These are phyloP conservation scores for Malus sieversii DNA, from an alignment of 306 rosid species.

Conservation along the genomic window DNA sequence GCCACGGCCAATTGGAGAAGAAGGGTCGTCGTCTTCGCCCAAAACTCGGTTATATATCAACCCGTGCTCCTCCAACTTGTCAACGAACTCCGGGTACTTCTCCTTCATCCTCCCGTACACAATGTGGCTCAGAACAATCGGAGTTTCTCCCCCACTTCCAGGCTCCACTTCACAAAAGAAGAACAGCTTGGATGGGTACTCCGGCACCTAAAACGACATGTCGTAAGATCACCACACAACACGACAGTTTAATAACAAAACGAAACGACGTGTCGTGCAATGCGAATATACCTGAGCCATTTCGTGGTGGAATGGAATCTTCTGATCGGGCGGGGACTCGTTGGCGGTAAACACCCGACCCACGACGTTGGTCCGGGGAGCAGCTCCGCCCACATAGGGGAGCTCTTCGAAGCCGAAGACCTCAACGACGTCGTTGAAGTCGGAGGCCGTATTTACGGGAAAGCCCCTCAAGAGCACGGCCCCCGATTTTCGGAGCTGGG, in stretches of 20 bases:
- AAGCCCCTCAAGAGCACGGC: constrained; percentile 62
- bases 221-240: background rate
- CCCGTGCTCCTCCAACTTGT: constrained; percentile 57
- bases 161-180: constrained; percentile 92
- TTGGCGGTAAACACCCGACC: constrained; percentile 91
- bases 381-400: constrained; percentile 86
- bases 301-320: constrained; percentile 84
- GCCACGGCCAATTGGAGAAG: constrained; percentile 86
- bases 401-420: constrained; percentile 74
- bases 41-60: constrained; percentile 61
- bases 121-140: constrained; percentile 72
- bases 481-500: constrained; percentile 51
- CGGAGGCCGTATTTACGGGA: constrained; percentile 49
- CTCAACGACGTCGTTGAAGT: constrained; percentile 76
- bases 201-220: constrained; percentile 45
- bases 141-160: constrained; percentile 77
- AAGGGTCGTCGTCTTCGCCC: constrained; percentile 69
- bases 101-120: constrained; percentile 66
- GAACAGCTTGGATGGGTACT: constrained; percentile 68
- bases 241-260: background rate
- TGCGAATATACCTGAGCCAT: constrained; percentile 57
- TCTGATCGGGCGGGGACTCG: constrained; percentile 85
- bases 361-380: constrained; percentile 62
- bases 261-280: background rate
- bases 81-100: constrained; percentile 66